phyloP scores from a whole-genome alignment of 2,329 filamentous ascomycete genomes.

The Blumeria graminis region DNA sequence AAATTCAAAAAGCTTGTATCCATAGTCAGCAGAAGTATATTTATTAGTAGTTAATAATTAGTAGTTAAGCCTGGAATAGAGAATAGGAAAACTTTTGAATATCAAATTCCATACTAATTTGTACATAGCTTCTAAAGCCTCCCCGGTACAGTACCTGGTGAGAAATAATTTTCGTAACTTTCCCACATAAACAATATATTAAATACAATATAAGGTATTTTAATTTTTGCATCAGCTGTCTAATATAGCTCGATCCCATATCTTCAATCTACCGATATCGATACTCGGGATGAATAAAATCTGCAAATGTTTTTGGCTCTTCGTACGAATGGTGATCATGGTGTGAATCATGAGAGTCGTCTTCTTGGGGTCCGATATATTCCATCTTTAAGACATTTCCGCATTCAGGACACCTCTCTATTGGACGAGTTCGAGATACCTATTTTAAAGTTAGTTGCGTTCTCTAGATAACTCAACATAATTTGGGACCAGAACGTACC shows the following conservation, averaged over 20 bases:
- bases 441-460: slow-evolving; percentile 16
- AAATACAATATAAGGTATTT: too few relatives aligned
- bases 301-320: slow-evolving; percentile 90
- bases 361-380: slow-evolving; percentile 62
- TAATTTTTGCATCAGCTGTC: background rate
- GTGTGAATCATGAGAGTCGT: slow-evolving; percentile 23
- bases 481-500: slow-evolving; percentile 24
- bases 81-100: too few relatives aligned
- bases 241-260: background rate
- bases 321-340: slow-evolving; percentile 31
- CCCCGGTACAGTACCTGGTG: too few relatives aligned
- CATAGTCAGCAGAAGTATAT: too few relatives aligned
- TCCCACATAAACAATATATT: too few relatives aligned
- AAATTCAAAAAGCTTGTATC: too few relatives aligned
- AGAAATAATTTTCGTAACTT: too few relatives aligned
- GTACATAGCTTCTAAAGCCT: too few relatives aligned
- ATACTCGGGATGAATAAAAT: slow-evolving; percentile 91
- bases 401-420: slow-evolving; percentile 93
- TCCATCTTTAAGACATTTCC: slow-evolving; percentile 96
- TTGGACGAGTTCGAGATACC: slow-evolving; percentile 70
- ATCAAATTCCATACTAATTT: too few relatives aligned
- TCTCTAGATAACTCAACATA: background rate
- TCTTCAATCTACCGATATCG: slow-evolving; percentile 27
- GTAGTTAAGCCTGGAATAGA: too few relatives aligned
- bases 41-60: too few relatives aligned